A percentile compares a stretch with the other conserved stretches of the same genome.
Evolutionary conservation across 2,329 filamentous ascomycete species (phyloP).

Genomic region (Colletotrichum eremochloae): DNA sequence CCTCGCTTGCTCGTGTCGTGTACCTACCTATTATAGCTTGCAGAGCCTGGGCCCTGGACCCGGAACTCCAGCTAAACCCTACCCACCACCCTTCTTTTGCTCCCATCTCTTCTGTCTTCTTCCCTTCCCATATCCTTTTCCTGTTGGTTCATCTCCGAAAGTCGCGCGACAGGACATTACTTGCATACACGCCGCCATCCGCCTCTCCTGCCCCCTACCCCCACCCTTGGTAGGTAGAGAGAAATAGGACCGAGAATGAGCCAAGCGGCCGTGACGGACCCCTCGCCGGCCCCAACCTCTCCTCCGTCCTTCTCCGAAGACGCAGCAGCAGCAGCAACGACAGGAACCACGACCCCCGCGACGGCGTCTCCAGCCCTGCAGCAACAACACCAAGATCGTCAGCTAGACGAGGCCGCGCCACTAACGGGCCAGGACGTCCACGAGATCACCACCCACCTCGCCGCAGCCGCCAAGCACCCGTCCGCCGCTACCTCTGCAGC

Average conservation of each 20-base stretch:
- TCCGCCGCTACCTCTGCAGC: slow-evolving; percentile 34
- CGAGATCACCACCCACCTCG: slow-evolving; percentile 42
- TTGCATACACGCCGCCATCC: background rate
- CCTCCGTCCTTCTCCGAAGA: slow-evolving; percentile 40
- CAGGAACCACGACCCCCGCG: slow-evolving; percentile 17
- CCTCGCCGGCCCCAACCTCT: slow-evolving; percentile 42
- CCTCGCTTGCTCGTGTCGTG: slow-evolving; percentile 16
- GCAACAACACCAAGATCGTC: slow-evolving; percentile 8
- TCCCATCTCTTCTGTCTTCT: background rate
- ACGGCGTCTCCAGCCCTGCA: slow-evolving; percentile 35
- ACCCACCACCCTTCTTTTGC: background rate
- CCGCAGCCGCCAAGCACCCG: slow-evolving; percentile 39
- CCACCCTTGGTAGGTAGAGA: background rate
- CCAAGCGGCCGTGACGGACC: slow-evolving; percentile 44
- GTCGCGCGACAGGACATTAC: slow-evolving; percentile 10
- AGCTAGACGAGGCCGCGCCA: slow-evolving; percentile 29
- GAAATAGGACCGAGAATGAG: slow-evolving; percentile 40
- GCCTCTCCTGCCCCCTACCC: background rate
- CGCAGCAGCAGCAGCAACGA: slow-evolving; percentile 23
- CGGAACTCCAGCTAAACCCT: slow-evolving; percentile 4
- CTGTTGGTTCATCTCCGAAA: background rate
- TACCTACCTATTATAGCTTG: background rate
- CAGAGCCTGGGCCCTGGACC: slow-evolving; percentile 1
- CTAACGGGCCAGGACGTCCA: slow-evolving; percentile 41
- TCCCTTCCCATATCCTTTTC: background rate